Evolutionary conservation across 2,329 filamentous ascomycete species (phyloP).

Genomic region (Stromatinia cepivora): DNA sequence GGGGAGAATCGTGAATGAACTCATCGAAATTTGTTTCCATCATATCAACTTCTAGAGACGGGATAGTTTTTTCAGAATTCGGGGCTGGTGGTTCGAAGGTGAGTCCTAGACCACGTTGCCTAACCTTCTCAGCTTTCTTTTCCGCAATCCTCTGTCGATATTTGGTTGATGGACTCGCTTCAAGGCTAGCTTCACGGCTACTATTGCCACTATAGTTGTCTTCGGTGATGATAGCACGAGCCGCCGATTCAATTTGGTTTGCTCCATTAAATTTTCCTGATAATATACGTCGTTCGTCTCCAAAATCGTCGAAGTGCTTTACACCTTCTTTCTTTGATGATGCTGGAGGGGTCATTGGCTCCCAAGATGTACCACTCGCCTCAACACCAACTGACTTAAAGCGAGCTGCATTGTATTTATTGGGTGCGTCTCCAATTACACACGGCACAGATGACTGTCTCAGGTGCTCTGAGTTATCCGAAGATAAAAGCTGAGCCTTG

Average conservation of each 20-base stretch:
- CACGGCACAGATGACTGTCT: neutral
- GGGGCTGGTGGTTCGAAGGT: neutral
- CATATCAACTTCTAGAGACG: neutral
- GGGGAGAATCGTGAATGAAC: neutral
- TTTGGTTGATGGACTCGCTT: conserved; percentile 1
- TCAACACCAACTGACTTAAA: neutral
- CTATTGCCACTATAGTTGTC: conserved; percentile 9
- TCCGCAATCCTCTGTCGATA: neutral
- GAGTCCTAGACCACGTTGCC: neutral
- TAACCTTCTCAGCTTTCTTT: neutral
- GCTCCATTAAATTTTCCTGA: neutral
- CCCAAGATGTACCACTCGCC: conserved; percentile 1
- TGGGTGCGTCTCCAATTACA: neutral
- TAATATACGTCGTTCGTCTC: conserved; percentile 1
- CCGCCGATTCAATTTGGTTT: neutral
- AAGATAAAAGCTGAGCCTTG: neutral
- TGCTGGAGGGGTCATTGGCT: conserved; percentile 7
- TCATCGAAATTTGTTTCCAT: conserved; percentile 5
- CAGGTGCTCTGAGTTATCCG: neutral
- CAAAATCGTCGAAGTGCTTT: neutral
- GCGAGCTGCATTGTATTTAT: neutral
- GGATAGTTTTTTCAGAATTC: neutral
- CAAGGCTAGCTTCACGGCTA: conserved; percentile 4
- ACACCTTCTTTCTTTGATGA: neutral
- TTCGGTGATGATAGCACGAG: neutral